Evolutionary conservation across 2,329 filamentous ascomycete species (phyloP).

Genomic region (Onygenales sp.): DNA sequence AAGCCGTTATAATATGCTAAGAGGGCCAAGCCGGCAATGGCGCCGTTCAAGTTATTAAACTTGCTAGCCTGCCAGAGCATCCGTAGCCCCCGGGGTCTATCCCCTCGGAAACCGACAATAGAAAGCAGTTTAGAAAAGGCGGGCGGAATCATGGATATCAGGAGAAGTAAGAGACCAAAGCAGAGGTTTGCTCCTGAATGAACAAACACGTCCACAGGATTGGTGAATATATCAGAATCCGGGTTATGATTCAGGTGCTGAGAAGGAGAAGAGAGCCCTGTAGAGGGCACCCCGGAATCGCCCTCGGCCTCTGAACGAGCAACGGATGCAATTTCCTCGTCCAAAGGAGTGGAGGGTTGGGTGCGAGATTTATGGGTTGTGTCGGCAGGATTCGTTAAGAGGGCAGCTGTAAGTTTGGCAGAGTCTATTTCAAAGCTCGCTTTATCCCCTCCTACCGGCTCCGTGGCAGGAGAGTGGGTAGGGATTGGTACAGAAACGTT

Average conservation of each 20-base stretch:
- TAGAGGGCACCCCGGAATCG: neutral
- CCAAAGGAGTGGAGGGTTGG: neutral
- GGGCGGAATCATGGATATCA: conserved; percentile 89
- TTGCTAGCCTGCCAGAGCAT: conserved; percentile 88
- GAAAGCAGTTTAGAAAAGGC: conserved; percentile 78
- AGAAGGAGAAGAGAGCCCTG: neutral
- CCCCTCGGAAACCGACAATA: conserved; percentile 84
- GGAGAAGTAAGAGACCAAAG: conserved; percentile 73
- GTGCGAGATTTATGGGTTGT: neutral
- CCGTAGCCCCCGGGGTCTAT: conserved; percentile 68
- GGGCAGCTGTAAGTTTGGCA: neutral
- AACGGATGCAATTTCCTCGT: neutral
- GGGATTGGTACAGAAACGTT: conserved; percentile 11
- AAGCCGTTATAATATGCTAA: conserved; percentile 84
- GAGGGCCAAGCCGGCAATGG: conserved; percentile 70
- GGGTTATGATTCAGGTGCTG: conserved; percentile 30
- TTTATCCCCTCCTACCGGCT: neutral
- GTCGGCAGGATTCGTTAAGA: neutral
- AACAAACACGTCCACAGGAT: conserved; percentile 76
- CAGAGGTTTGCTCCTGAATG: conserved; percentile 84
- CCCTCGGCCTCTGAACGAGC: neutral
- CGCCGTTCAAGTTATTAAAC: conserved; percentile 85
- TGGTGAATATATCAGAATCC: conserved; percentile 56
- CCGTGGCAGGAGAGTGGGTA: conserved; percentile 4
- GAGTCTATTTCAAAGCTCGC: neutral